A percentile compares a stretch with the other conserved stretches of the same genome.
These are phyloP conservation scores for Leccinum longicurvipes DNA, from an alignment of 768 basidiomycete genomes.

Conservation along the genomic window DNA sequence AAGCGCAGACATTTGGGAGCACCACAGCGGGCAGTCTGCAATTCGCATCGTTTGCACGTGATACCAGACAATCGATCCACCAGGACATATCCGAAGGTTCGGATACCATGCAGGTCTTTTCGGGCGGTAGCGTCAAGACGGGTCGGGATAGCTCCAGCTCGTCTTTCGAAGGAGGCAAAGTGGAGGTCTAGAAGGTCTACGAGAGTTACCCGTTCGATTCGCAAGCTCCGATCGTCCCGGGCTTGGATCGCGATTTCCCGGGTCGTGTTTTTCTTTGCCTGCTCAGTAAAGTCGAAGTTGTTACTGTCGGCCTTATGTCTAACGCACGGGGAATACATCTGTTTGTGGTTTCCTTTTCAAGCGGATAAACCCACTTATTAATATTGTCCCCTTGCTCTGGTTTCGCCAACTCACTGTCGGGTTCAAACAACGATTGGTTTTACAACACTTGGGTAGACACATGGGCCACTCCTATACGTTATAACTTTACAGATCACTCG, in stretches of 20 bases:
- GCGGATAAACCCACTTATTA: too few species aligned
- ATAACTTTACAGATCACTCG: too few species aligned
- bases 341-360: background rate
- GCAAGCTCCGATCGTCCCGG: too few species aligned
- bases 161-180: slow-evolving; percentile 14
- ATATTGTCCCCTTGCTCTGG: too few species aligned
- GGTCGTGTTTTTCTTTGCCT: too few species aligned
- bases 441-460: too few species aligned
- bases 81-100: slow-evolving; percentile 6
- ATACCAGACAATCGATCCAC: background rate
- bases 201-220: background rate
- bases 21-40: slow-evolving; percentile 1
- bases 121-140: slow-evolving; percentile 1
- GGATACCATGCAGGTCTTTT: slow-evolving; percentile 5
- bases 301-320: background rate
- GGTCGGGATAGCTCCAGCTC: slow-evolving; percentile 6
- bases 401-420: too few species aligned
- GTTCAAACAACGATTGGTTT: too few species aligned
- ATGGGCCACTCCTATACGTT: too few species aligned
- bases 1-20: slow-evolving; percentile 10
- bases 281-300: background rate
- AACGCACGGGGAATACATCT: background rate
- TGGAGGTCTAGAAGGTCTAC: background rate
- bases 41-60: slow-evolving; percentile 7
- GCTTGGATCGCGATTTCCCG: too few species aligned